phyloP scores from a whole-genome alignment of 345 rosid species.

The Litchi chinensis region DNA sequence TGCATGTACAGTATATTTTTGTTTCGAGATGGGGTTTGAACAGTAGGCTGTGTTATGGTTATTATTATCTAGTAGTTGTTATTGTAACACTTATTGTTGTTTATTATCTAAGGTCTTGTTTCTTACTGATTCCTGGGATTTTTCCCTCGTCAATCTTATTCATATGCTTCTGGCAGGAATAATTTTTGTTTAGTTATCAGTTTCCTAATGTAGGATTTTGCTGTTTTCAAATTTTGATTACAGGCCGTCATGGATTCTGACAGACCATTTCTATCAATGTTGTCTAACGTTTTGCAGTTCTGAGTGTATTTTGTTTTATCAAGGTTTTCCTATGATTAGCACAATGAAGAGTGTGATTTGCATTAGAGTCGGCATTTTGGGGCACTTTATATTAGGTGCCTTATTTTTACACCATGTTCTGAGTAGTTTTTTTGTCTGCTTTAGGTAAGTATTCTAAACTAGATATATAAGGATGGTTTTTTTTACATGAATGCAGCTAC shows the following conservation, averaged over 20 bases:
- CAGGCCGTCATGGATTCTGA: background rate
- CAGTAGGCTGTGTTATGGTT: slow-evolving; percentile 40
- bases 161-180: slow-evolving; percentile 13
- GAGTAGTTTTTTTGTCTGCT: too few relatives aligned
- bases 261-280: background rate
- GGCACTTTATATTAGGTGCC: background rate
- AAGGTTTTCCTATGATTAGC: too few relatives aligned
- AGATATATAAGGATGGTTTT: too few relatives aligned
- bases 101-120: slow-evolving; percentile 41
- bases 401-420: too few relatives aligned
- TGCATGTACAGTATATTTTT: slow-evolving; percentile 57
- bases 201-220: slow-evolving; percentile 5
- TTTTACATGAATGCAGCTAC: too few relatives aligned
- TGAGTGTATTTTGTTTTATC: background rate
- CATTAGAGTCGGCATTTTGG: background rate
- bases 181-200: background rate
- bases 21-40: slow-evolving; percentile 36
- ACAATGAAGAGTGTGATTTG: too few relatives aligned
- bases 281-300: background rate
- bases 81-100: slow-evolving; percentile 27
- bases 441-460: too few relatives aligned
- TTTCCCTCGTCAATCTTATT: slow-evolving; percentile 20
- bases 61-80: slow-evolving; percentile 31
- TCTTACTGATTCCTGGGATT: slow-evolving; percentile 17
- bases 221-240: background rate